Conservation (phyloP, 1,284 basidiomycete species). For the Pulveroboletus sp. region DNA sequence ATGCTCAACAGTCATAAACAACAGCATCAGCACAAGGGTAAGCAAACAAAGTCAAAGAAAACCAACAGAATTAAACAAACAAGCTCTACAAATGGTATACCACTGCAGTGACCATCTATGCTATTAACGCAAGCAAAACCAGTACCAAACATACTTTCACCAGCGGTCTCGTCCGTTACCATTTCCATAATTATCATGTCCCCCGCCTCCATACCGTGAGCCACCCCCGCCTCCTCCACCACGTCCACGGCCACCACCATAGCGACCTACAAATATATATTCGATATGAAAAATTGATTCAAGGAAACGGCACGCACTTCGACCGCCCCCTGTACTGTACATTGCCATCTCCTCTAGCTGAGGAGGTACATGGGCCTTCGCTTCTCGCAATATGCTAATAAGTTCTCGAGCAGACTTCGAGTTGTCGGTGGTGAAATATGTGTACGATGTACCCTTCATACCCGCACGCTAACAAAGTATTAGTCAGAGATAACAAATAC, state of each 20-base stretch:
- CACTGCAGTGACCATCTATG: too few relatives aligned
- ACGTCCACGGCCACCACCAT: conserved; percentile 52
- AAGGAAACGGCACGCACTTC: conserved; percentile 50
- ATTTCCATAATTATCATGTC: conserved; percentile 25
- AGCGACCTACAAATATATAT: conserved; percentile 49
- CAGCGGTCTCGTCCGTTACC: conserved; percentile 28
- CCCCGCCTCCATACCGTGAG: conserved; percentile 24
- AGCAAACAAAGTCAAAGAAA: too few relatives aligned
- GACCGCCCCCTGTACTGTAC: conserved; percentile 78
- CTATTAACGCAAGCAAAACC: conserved; percentile 22
- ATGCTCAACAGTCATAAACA: too few relatives aligned
- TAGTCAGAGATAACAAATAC: background rate
- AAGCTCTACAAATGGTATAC: conserved; percentile 30
- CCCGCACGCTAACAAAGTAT: conserved; percentile 69
- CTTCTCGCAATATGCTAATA: conserved; percentile 85
- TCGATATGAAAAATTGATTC: conserved; percentile 1
- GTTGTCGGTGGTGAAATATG: conserved; percentile 96
- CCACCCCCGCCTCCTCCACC: conserved; percentile 42
- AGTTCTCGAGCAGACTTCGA: conserved; percentile 93
- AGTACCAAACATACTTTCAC: conserved; percentile 12
- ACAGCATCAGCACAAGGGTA: too few relatives aligned
- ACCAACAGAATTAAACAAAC: too few relatives aligned
- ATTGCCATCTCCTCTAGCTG: conserved; percentile 93
- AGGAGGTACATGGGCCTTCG: conserved; percentile 84
- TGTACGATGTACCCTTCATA: conserved; percentile 89